Percentiles rank a stretch among this genome's conserved stretches.
These are phyloP conservation scores for Plasmopara viticola DNA, from an alignment of 352 stramenopile genomes.

Conservation along the genomic window DNA sequence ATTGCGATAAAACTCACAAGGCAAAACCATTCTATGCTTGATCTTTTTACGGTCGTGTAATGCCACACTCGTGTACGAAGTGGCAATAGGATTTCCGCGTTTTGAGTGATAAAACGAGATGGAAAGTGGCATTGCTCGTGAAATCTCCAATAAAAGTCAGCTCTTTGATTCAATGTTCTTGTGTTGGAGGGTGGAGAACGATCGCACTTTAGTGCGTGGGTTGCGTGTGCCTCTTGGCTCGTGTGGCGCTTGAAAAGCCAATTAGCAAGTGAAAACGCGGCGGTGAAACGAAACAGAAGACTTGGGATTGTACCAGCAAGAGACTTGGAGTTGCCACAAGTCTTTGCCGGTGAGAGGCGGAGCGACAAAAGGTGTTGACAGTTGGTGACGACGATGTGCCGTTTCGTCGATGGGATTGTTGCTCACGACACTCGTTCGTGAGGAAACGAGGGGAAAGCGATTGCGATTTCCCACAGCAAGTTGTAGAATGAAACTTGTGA, in stretches of 20 bases:
- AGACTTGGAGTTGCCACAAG: conserved; percentile 10
- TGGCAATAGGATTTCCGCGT: conserved; percentile 12
- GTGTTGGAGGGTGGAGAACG: conserved; percentile 2
- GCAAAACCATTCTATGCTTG: conserved; percentile 29
- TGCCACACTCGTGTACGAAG: conserved; percentile 31
- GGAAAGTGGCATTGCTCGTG: conserved; percentile 31
- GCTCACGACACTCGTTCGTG: conserved; percentile 6
- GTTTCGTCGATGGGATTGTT: conserved; percentile 15
- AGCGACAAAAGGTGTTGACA: conserved; percentile 12
- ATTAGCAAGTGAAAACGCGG: conserved; percentile 17
- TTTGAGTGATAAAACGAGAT: conserved; percentile 45
- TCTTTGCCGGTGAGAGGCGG: conserved; percentile 22
- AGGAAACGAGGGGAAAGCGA: conserved; percentile 10
- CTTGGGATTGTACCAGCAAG: conserved; percentile 28
- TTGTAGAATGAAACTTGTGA: conserved; percentile 23
- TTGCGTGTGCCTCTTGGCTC: conserved; percentile 10
- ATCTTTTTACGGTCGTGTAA: conserved; percentile 31
- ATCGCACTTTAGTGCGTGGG: conserved; percentile 10
- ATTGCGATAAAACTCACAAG: conserved; percentile 54
- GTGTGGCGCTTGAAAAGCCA: conserved; percentile 19
- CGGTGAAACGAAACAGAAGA: conserved; percentile 8
- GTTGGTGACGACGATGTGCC: conserved; percentile 16
- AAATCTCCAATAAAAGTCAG: no score
- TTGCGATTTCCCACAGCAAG: conserved; percentile 6
- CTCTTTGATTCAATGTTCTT: neutral